Evolutionary conservation across 495 filamentous ascomycete species (phyloP).

Genomic region (Sporormia fimetaria): DNA sequence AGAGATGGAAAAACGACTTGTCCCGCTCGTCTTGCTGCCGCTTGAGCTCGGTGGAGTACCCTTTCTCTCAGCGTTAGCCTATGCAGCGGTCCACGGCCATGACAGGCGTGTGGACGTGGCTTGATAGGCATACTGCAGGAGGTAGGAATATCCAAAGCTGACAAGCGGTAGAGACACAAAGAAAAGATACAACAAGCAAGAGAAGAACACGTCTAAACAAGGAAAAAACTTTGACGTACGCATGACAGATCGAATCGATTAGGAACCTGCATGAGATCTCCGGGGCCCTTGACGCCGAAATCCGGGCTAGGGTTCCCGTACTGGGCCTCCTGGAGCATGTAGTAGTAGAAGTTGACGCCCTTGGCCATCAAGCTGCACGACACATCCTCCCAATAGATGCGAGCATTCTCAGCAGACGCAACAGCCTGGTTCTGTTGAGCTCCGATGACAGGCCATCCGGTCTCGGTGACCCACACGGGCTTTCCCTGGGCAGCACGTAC

Average conservation of each 20-base stretch:
- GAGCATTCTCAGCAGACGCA: conserved; percentile 55
- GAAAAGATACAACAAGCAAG: conserved; percentile 4
- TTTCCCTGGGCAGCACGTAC: conserved; percentile 49
- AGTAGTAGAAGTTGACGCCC: conserved; percentile 61
- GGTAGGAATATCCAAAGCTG: too few species aligned
- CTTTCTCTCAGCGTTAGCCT: too few species aligned
- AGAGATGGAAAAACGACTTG: too few species aligned
- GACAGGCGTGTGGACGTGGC: too few species aligned
- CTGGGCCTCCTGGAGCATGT: conserved; percentile 56
- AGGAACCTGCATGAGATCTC: conserved; percentile 33
- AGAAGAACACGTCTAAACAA: conserved; percentile 1
- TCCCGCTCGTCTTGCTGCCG: too few species aligned
- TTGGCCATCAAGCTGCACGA: conserved; percentile 60
- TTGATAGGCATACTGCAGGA: too few species aligned
- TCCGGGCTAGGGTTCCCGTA: conserved; percentile 49
- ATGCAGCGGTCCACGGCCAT: too few species aligned
- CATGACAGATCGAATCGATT: conserved; percentile 31
- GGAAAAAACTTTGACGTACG: conserved; percentile 10
- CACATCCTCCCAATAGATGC: conserved; percentile 68
- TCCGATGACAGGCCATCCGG: conserved; percentile 72
- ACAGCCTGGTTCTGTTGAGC: conserved; percentile 47
- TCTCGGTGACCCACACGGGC: conserved; percentile 82
- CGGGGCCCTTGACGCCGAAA: conserved; percentile 52
- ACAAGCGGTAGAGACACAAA: too few species aligned
- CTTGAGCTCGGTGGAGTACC: too few species aligned